Base-by-base conservation (phyloP, 106 monocot species). In the Posidonia australis region DNA sequence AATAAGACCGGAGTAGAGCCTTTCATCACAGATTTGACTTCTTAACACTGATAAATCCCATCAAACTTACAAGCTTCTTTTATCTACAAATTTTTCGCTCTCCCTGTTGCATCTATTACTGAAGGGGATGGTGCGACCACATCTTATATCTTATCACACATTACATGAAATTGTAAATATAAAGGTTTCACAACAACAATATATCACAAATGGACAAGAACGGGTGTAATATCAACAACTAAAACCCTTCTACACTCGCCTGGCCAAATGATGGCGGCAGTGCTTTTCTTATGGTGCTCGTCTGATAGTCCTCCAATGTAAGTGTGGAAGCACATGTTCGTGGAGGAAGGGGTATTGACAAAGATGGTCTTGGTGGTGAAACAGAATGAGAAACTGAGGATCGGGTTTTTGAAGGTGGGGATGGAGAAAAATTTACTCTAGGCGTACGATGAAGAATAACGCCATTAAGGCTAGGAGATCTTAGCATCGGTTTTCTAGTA, bases 211-310 rank as follows among this genome's bases (percentile, higher is more conserved):
- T 18, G 3, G 30, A 20, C 69, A 51, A 49, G n/a, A 22, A 44
- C 44, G 43, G 75, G 62, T 64, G 51, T 41, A 44, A 48, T 84
- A 73, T 80, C 25, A 60, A 59, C 67, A 80, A 67, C 64, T 70
- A 93, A 54, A 93, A 88, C 29, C 85, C 93, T 70, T 83, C 81
- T 5, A 80, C 84, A 10, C 89, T 67, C 10, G 82, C 53, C 65
- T 80, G 58, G 20, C 68, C 70, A 16, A 67, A 5, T 21, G 73
- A 60, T 10, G 76, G 53, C 23, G 78, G 63, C 5, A 77, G 41
- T 19, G 77, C 54, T 63, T 66, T 88, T 54, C 69, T 75, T 1
- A 55, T 54, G 25, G 68, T 46, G 41, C 43, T 59, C 51, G 71
- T 57, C 53, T 68, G 62, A 9, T 44, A 46, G 17, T 82, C 78